These are phyloP conservation scores for Ascosphaera pollenicola DNA, from an alignment of 2,329 filamentous ascomycete species.

Conservation along the genomic window DNA sequence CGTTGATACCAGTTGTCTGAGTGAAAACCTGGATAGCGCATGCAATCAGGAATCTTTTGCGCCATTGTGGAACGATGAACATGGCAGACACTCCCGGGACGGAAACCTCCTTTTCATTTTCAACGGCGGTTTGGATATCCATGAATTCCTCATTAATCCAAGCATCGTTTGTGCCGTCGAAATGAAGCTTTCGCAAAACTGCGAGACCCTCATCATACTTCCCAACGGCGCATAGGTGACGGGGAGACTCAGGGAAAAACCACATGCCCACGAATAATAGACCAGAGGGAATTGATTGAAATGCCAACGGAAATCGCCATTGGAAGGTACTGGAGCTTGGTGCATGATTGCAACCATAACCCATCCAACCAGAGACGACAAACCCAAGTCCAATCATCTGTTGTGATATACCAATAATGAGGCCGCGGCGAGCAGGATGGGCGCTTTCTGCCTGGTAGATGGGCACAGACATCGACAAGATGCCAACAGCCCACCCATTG, in stretches of 20 bases:
- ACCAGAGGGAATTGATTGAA: conserved; percentile 23
- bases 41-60: conserved; percentile 39
- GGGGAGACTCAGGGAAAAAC: conserved; percentile 10
- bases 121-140: conserved; percentile 39
- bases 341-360: conserved; percentile 3
- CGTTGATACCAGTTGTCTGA: conserved; percentile 28
- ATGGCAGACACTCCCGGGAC: conserved; percentile 21
- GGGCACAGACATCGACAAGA: conserved; percentile 30
- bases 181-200: conserved; percentile 31
- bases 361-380: conserved; percentile 18
- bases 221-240: conserved; percentile 20
- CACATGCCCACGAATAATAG: conserved; percentile 22
- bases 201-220: conserved; percentile 25
- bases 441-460: conserved; percentile 43
- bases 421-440: conserved; percentile 33
- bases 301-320: conserved; percentile 23
- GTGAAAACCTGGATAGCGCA: conserved; percentile 42
- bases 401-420: conserved; percentile 21
- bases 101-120: conserved; percentile 33
- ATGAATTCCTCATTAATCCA: conserved; percentile 35
- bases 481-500: conserved; percentile 26
- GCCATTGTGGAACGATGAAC: conserved; percentile 24
- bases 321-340: conserved; percentile 13
- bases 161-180: conserved; percentile 30
- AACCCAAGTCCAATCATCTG: conserved; percentile 24